A percentile compares a stretch with the other conserved stretches of the same genome.
These are phyloP conservation scores for Gossypium mustelinum DNA, from an alignment of 345 rosid species.

Conservation along the genomic window DNA sequence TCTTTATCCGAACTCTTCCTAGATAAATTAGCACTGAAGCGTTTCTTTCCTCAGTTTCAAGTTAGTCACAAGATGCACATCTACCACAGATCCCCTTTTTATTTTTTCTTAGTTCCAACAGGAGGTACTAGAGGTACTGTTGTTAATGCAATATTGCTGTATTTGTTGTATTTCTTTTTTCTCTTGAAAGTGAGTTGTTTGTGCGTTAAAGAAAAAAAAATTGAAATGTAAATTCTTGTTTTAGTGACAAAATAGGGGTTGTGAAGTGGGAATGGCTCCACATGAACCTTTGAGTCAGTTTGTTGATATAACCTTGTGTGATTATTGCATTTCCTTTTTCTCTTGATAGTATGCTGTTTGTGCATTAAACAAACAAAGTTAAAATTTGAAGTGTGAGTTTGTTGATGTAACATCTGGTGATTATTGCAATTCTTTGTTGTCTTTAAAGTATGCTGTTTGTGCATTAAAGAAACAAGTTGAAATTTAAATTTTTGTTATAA, in stretches of 20 bases:
- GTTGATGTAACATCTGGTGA: background rate
- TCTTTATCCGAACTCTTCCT: background rate
- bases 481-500: background rate
- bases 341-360: background rate
- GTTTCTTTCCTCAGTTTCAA: background rate
- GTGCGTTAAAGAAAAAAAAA: background rate
- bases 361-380: background rate
- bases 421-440: background rate
- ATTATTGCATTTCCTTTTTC: background rate
- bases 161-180: background rate
- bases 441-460: background rate
- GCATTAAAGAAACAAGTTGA: background rate
- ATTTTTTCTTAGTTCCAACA: background rate
- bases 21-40: background rate
- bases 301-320: constrained; percentile 2
- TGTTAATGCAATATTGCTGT: background rate
- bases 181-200: background rate
- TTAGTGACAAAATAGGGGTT: background rate
- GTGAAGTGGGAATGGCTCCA: background rate
- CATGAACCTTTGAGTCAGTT: background rate
- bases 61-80: background rate
- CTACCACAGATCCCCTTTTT: background rate
- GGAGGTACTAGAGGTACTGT: background rate
- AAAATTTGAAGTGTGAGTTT: background rate
- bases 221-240: background rate